These are phyloP conservation scores for Talaromyces sp. DNA, from an alignment of 2,329 filamentous ascomycete species.

Conservation along the genomic window DNA sequence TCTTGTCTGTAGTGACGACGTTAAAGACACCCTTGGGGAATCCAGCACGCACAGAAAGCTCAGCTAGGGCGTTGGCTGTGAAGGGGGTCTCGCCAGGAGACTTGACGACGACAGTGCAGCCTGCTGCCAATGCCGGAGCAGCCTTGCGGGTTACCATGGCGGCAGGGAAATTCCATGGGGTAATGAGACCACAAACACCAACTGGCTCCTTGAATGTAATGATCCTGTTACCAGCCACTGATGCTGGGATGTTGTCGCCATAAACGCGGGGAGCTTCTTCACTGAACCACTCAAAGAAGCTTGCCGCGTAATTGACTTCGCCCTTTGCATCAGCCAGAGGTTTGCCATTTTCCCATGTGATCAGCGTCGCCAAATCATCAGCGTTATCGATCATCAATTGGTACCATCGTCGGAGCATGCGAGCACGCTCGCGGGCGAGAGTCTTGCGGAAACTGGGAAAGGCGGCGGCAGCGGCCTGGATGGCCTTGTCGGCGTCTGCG, in stretches of 20 bases:
- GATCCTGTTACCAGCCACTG: conserved; percentile 55
- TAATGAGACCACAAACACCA: conserved; percentile 63
- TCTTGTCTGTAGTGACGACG: conserved; percentile 71
- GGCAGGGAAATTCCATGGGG: conserved; percentile 61
- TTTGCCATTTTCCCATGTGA: conserved; percentile 68
- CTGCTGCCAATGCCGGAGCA: conserved; percentile 69
- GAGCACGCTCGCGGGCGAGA: conserved; percentile 55
- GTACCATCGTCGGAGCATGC: conserved; percentile 63
- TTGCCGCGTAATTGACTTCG: conserved; percentile 54
- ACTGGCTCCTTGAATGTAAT: conserved; percentile 63
- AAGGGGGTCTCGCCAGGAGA: conserved; percentile 89
- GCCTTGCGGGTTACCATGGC: conserved; percentile 51
- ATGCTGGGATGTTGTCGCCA: conserved; percentile 59
- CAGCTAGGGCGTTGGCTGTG: conserved; percentile 79
- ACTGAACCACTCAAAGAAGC: conserved; percentile 60
- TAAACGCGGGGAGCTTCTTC: conserved; percentile 56
- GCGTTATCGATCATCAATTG: conserved; percentile 61
- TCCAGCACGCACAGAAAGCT: conserved; percentile 79
- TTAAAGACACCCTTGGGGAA: conserved; percentile 90
- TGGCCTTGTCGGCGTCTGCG: conserved; percentile 73
- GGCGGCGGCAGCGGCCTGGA: conserved; percentile 74
- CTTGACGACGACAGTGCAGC: conserved; percentile 90
- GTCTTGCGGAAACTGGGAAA: conserved; percentile 57
- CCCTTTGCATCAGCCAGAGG: conserved; percentile 56
- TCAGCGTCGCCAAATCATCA: conserved; percentile 60